Evolutionary conservation across 2,329 filamentous ascomycete genomes (phyloP).

Genomic region (Apiospora koreana): DNA sequence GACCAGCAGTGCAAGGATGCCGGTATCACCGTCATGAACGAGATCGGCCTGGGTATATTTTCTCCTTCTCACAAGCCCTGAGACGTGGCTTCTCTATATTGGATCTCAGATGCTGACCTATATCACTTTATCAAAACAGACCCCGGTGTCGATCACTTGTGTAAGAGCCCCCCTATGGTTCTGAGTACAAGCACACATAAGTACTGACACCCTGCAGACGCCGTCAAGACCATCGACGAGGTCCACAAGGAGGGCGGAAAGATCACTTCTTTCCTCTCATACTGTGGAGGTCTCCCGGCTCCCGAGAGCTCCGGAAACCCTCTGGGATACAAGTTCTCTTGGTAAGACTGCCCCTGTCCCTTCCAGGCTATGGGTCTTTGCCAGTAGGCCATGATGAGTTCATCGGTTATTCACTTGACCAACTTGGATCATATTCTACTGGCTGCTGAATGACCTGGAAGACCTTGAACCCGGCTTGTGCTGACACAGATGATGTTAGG

Average conservation of each 20-base stretch:
- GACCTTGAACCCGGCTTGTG: background rate
- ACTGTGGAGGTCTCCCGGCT: slow-evolving; percentile 76
- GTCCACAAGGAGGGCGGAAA: slow-evolving; percentile 89
- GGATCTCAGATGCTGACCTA: background rate
- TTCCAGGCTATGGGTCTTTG: background rate
- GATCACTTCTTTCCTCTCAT: slow-evolving; percentile 78
- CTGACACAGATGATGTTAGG: background rate
- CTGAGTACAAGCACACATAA: background rate
- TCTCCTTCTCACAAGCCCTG: background rate
- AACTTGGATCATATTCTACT: too few relatives aligned
- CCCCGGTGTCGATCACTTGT: slow-evolving; percentile 13
- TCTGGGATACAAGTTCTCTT: slow-evolving; percentile 90
- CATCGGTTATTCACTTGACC: background rate
- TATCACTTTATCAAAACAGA: background rate
- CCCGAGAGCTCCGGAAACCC: slow-evolving; percentile 81
- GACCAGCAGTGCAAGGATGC: slow-evolving; percentile 81
- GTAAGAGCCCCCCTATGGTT: background rate
- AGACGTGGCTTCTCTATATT: background rate
- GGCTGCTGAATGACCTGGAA: background rate
- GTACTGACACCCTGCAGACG: slow-evolving; percentile 44
- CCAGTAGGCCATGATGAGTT: background rate
- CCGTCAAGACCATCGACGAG: slow-evolving; percentile 83
- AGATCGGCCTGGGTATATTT: slow-evolving; percentile 63
- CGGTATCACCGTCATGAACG: slow-evolving; percentile 98
- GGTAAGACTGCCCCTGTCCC: slow-evolving; percentile 30